Percentiles rank a stretch among this genome's conserved stretches.
phyloP scores from a whole-genome alignment of 2,329 filamentous ascomycete genomes.

The Dendrostoma leiphaemia region DNA sequence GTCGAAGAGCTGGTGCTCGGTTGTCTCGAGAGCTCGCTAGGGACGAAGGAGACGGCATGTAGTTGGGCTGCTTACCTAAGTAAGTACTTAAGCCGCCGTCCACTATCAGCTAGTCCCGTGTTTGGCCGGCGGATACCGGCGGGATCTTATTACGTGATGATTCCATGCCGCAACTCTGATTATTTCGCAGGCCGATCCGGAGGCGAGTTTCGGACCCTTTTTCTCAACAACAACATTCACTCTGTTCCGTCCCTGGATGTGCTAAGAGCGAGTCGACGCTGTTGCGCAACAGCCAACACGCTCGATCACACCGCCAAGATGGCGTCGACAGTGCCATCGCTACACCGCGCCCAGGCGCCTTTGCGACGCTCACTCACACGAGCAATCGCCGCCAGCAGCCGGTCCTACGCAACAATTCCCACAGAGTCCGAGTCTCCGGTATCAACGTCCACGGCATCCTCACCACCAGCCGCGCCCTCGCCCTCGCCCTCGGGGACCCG shows the following conservation, averaged over 20 bases:
- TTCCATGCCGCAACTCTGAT: neutral
- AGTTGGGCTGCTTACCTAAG: too few species aligned
- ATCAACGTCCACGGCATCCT: slow-evolving; percentile 18
- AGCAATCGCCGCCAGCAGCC: slow-evolving; percentile 29
- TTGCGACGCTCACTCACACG: slow-evolving; percentile 38
- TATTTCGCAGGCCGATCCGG: slow-evolving; percentile 15
- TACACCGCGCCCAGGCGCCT: slow-evolving; percentile 41
- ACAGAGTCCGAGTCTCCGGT: slow-evolving; percentile 26
- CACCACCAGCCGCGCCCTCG: slow-evolving; percentile 21
- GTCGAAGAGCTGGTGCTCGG: too few species aligned
- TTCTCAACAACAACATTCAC: neutral
- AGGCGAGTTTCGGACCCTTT: slow-evolving; percentile 4
- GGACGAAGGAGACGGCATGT: too few species aligned
- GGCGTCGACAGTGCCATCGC: slow-evolving; percentile 38
- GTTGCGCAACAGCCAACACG: neutral
- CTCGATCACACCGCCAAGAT: slow-evolving; percentile 25
- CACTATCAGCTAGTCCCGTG: too few species aligned
- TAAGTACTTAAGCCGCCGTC: too few species aligned
- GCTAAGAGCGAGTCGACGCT: neutral
- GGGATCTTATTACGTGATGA: slow-evolving; percentile 12
- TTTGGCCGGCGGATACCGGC: slow-evolving; percentile 18
- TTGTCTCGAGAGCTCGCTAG: too few species aligned
- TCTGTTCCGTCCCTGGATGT: too few species aligned
- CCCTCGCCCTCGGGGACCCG: slow-evolving; percentile 17
- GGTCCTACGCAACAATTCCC: slow-evolving; percentile 48